Percentiles rank a stretch among this genome's conserved stretches.
Conservation (phyloP, 2,329 filamentous ascomycete genomes). For the Dendrostoma leiphaemia region DNA sequence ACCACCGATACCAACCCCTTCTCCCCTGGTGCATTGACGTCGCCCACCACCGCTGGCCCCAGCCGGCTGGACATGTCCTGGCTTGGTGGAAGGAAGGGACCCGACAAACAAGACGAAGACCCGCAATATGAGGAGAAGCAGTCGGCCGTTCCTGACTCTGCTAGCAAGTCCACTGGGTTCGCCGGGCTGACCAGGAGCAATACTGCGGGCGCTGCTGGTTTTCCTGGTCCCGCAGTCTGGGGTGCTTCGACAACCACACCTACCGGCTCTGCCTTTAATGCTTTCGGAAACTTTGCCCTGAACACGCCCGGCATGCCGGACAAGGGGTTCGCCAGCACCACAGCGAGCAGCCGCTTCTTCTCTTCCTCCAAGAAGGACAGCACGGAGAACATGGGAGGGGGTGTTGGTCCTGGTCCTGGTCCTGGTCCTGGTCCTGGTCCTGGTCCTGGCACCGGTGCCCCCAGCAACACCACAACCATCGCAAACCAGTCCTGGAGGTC, state of each 20-base stretch:
- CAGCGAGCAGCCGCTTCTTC: conserved; percentile 62
- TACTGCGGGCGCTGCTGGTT: conserved; percentile 46
- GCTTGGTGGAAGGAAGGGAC: conserved; percentile 49
- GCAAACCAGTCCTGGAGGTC: conserved; percentile 53
- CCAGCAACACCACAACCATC: conserved; percentile 35
- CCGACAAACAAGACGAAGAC: conserved; percentile 54
- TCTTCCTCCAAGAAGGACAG: conserved; percentile 57
- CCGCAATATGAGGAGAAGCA: conserved; percentile 47
- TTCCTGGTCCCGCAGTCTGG: conserved; percentile 45
- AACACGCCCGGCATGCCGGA: conserved; percentile 59
- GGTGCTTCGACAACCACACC: conserved; percentile 56
- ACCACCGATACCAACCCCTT: conserved; percentile 69
- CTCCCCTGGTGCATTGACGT: conserved; percentile 51
- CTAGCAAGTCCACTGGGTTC: conserved; percentile 36
- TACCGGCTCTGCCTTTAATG: conserved; percentile 71
- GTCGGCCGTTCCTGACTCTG: conserved; percentile 27
- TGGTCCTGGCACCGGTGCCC: conserved; percentile 32
- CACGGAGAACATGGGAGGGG: conserved; percentile 58
- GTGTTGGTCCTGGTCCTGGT: conserved; percentile 40
- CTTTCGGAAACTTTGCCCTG: conserved; percentile 88
- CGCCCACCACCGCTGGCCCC: conserved; percentile 51
- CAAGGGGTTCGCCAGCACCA: conserved; percentile 69
- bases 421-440: conserved; percentile 32
- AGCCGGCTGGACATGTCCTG: conserved; percentile 61
- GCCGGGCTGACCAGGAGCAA: conserved; percentile 53